phyloP scores from a whole-genome alignment of 2,329 filamentous ascomycete genomes.

The Remersonia thermophila region DNA sequence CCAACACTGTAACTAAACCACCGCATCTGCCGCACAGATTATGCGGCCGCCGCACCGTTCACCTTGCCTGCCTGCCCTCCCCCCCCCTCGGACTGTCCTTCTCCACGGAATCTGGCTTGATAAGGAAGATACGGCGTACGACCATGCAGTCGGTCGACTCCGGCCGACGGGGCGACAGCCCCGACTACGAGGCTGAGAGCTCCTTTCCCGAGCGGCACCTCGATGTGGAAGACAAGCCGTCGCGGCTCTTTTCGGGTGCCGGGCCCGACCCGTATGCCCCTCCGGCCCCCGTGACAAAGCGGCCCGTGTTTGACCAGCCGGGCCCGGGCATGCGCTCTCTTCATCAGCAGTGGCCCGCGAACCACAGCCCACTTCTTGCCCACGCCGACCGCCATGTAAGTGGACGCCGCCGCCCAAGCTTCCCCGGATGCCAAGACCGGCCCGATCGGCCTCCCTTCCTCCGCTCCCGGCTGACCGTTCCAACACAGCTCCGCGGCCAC shows the following conservation, averaged over 20 bases:
- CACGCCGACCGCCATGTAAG: slow-evolving; percentile 7
- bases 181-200: slow-evolving; percentile 9
- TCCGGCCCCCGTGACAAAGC: slow-evolving; percentile 4
- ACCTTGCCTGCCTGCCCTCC: background rate
- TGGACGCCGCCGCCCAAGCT: too few species aligned
- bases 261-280: background rate
- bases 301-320: slow-evolving; percentile 6
- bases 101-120: slow-evolving; percentile 1
- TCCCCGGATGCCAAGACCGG: too few species aligned
- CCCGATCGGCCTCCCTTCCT: too few species aligned
- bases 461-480: too few species aligned
- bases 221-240: slow-evolving; percentile 3
- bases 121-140: slow-evolving; percentile 1
- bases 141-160: slow-evolving; percentile 12
- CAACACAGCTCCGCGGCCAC: too few species aligned
- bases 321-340: slow-evolving; percentile 2
- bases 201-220: slow-evolving; percentile 17
- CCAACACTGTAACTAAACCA: slow-evolving; percentile 1
- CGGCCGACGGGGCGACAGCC: slow-evolving; percentile 5
- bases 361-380: too few species aligned
- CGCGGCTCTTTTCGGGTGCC: slow-evolving; percentile 1
- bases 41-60: slow-evolving; percentile 6
- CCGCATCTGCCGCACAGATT: background rate
- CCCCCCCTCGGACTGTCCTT: too few species aligned
- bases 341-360: background rate